Percentiles rank a stretch among this genome's conserved stretches.
Conservation (phyloP, 176 grass and related monocot species). For the Oryza coarctata region DNA sequence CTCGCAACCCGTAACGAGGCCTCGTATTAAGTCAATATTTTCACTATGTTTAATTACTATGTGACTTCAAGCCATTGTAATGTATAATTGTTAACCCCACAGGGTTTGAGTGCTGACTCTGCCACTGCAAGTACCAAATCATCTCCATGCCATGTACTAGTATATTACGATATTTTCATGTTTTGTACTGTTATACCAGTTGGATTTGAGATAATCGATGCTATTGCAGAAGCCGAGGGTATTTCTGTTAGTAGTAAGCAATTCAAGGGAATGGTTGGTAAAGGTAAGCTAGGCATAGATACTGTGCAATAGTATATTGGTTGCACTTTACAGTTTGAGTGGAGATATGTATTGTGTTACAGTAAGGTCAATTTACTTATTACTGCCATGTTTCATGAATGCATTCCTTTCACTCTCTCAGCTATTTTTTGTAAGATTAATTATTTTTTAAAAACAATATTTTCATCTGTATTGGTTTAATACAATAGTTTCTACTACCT, state of each 20-base stretch:
- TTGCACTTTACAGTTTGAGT: background rate
- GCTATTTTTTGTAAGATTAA: background rate
- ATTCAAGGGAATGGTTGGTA: conserved; percentile 66
- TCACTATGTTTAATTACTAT: too few species aligned
- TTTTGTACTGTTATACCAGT: conserved; percentile 43
- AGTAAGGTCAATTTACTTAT: background rate
- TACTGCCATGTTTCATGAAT: background rate
- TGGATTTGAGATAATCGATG: conserved; percentile 93
- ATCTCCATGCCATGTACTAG: background rate
- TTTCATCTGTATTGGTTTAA: background rate
- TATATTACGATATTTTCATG: background rate
- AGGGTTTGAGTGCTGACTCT: too few species aligned
- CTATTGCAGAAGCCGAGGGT: conserved; percentile 77
- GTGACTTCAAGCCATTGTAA: too few species aligned
- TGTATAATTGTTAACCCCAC: too few species aligned
- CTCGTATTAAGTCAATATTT: too few species aligned
- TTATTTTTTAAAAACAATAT: background rate
- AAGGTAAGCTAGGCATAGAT: conserved; percentile 51
- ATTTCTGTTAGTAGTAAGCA: conserved; percentile 75
- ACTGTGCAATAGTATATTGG: background rate
- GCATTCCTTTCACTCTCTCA: background rate
- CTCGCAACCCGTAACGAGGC: too few species aligned
- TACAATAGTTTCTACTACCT: background rate
- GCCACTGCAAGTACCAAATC: too few species aligned
- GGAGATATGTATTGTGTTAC: background rate